Conservation (phyloP, 2,329 filamentous ascomycete genomes). For the Trichoderma pleuroti region DNA sequence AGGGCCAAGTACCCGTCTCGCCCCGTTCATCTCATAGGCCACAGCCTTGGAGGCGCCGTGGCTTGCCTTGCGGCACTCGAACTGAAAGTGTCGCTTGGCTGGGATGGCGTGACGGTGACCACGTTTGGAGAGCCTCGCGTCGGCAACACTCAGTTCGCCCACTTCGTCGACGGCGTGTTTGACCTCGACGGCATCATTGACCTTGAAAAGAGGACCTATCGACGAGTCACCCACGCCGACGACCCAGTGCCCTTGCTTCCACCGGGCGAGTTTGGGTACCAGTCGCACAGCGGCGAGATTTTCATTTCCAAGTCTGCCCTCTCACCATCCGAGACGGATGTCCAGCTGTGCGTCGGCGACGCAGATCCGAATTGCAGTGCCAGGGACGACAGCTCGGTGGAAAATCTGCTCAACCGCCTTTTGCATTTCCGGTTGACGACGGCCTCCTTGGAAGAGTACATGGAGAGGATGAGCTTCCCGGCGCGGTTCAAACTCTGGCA, state of each 20-base stretch:
- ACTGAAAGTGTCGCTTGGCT: slow-evolving; percentile 67
- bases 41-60: slow-evolving; percentile 89
- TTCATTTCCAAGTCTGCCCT: slow-evolving; percentile 72
- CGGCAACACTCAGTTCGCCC: slow-evolving; percentile 55
- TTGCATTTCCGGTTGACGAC: slow-evolving; percentile 27
- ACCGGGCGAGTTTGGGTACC: slow-evolving; percentile 82
- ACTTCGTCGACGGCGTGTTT: slow-evolving; percentile 55
- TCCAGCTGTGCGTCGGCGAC: slow-evolving; percentile 69
- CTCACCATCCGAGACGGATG: slow-evolving; percentile 63
- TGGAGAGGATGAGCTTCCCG: slow-evolving; percentile 47
- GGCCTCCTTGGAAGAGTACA: slow-evolving; percentile 25
- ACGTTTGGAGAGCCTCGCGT: slow-evolving; percentile 86
- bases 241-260: slow-evolving; percentile 90
- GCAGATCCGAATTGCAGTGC: slow-evolving; percentile 70
- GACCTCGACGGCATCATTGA: slow-evolving; percentile 35
- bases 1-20: slow-evolving; percentile 64
- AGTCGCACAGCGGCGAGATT: slow-evolving; percentile 80
- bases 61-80: slow-evolving; percentile 84
- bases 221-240: slow-evolving; percentile 77
- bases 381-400: slow-evolving; percentile 45
- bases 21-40: slow-evolving; percentile 74
- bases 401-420: slow-evolving; percentile 27
- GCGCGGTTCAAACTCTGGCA: slow-evolving; percentile 77
- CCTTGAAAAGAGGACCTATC: slow-evolving; percentile 49
- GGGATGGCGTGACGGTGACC: slow-evolving; percentile 70